These are phyloP conservation scores for Aspergillus piperis DNA, from an alignment of 2,329 filamentous ascomycete genomes.

Conservation along the genomic window DNA sequence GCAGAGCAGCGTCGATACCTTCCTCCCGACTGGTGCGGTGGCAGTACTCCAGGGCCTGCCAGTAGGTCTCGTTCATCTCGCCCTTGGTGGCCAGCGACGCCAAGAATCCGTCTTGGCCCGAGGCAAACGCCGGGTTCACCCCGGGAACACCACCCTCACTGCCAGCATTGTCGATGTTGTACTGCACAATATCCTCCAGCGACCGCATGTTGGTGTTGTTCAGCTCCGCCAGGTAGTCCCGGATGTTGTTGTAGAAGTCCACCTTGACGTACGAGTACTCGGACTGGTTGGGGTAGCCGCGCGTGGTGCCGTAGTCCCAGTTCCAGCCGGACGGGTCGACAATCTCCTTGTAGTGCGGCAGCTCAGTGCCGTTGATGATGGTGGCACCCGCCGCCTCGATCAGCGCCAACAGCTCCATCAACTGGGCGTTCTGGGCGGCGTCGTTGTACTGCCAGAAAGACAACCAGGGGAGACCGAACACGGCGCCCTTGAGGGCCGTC, in stretches of 20 bases:
- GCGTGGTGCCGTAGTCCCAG: slow-evolving; percentile 67
- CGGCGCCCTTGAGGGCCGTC: slow-evolving; percentile 59
- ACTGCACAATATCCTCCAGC: slow-evolving; percentile 67
- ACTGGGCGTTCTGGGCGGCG: slow-evolving; percentile 54
- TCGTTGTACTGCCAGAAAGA: slow-evolving; percentile 68
- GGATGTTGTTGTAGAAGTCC: slow-evolving; percentile 62
- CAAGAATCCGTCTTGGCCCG: slow-evolving; percentile 71
- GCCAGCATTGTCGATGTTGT: slow-evolving; percentile 63
- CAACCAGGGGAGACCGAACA: slow-evolving; percentile 71
- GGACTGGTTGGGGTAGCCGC: slow-evolving; percentile 69
- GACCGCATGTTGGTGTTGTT: slow-evolving; percentile 61
- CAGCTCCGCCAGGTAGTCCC: slow-evolving; percentile 63
- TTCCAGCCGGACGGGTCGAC: slow-evolving; percentile 70
- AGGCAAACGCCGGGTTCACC: slow-evolving; percentile 64
- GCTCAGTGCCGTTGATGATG: slow-evolving; percentile 69
- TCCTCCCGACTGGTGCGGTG: slow-evolving; percentile 61
- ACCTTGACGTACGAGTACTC: slow-evolving; percentile 74
- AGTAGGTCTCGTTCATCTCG: slow-evolving; percentile 65
- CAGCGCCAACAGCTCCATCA: slow-evolving; percentile 55
- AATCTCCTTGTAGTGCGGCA: slow-evolving; percentile 63
- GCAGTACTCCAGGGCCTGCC: slow-evolving; percentile 64
- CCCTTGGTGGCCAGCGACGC: slow-evolving; percentile 64
- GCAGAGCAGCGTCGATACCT: slow-evolving; percentile 70
- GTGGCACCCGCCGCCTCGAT: slow-evolving; percentile 65
- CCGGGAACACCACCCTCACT: slow-evolving; percentile 66